Evolutionary conservation across 2,329 filamentous ascomycete genomes (phyloP).

Genomic region (Trichoderma harzianum): DNA sequence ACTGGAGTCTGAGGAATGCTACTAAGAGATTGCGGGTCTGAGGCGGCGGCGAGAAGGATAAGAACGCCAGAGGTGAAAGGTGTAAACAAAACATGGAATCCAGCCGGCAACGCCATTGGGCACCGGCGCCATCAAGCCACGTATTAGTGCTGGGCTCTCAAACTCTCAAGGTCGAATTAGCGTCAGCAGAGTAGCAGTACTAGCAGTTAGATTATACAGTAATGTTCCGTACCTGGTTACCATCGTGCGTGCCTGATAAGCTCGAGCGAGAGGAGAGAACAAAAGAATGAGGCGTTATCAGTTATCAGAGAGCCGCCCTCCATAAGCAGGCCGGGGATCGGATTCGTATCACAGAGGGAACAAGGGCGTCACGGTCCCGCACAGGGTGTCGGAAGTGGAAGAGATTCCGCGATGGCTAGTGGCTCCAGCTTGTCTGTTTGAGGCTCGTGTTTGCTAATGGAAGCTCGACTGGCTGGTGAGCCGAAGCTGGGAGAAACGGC

Average conservation of each 20-base stretch:
- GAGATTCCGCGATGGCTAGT: slow-evolving; percentile 1
- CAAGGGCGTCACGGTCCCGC: slow-evolving; percentile 7
- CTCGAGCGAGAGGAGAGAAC: not conserved
- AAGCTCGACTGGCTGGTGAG: not conserved
- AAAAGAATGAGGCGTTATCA: not conserved
- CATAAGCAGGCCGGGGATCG: slow-evolving; percentile 1
- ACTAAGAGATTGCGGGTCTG: not conserved
- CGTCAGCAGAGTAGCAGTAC: not conserved
- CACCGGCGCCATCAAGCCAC: not conserved
- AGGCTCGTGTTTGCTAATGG: not conserved
- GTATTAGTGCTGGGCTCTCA: not conserved
- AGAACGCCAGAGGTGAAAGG: not conserved
- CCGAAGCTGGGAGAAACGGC: not conserved
- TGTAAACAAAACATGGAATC: not conserved
- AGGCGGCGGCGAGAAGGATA: not conserved
- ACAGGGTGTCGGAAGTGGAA: not conserved
- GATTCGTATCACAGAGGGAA: not conserved
- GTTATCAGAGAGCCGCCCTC: not conserved
- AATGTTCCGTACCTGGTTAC: not conserved
- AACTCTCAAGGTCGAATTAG: not conserved
- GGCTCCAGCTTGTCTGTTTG: not conserved
- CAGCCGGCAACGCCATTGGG: not conserved
- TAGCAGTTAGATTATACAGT: not conserved
- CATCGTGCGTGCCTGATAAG: slow-evolving; percentile 2
- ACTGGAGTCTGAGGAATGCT: not conserved